These are phyloP conservation scores for Lasiodiplodia theobromae DNA, from an alignment of 2,329 filamentous ascomycete genomes.

Conservation along the genomic window DNA sequence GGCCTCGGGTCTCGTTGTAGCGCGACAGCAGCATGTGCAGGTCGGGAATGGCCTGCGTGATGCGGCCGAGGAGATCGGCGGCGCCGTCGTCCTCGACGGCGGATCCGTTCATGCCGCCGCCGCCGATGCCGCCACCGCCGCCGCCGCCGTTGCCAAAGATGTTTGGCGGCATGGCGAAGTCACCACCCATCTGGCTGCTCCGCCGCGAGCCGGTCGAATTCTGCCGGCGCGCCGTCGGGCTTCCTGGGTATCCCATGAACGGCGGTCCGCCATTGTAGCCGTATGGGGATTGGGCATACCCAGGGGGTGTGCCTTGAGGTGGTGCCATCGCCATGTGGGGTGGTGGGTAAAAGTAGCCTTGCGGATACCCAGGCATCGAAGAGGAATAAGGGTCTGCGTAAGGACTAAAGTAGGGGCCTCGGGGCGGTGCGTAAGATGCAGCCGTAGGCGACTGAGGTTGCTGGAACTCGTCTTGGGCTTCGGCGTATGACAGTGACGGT, in stretches of 20 bases:
- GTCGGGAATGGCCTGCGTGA: slow-evolving; percentile 48
- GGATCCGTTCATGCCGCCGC: slow-evolving; percentile 22
- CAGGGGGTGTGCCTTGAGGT: slow-evolving; percentile 46
- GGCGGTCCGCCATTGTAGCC: slow-evolving; percentile 41
- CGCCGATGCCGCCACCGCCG: neutral
- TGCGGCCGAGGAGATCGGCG: slow-evolving; percentile 47
- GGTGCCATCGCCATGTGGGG: slow-evolving; percentile 41
- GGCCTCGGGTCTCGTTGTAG: slow-evolving; percentile 60
- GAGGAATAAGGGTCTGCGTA: slow-evolving; percentile 54
- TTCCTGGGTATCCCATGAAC: slow-evolving; percentile 43
- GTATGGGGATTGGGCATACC: slow-evolving; percentile 44
- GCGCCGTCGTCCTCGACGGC: slow-evolving; percentile 47
- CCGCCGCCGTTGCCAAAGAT: neutral
- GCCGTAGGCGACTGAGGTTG: slow-evolving; percentile 16
- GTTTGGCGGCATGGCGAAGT: slow-evolving; percentile 6
- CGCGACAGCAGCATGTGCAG: slow-evolving; percentile 49
- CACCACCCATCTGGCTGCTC: slow-evolving; percentile 19
- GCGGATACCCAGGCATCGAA: slow-evolving; percentile 61
- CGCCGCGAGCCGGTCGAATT: slow-evolving; percentile 46
- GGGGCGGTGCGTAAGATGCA: slow-evolving; percentile 14
- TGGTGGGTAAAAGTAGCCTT: slow-evolving; percentile 42
- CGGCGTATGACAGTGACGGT: slow-evolving; percentile 27
- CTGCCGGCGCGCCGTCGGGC: slow-evolving; percentile 43
- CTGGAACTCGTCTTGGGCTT: slow-evolving; percentile 12
- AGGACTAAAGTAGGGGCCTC: slow-evolving; percentile 42